Evolutionary conservation across 768 basidiomycete species (phyloP).

Genomic region (Auricularia sp.): DNA sequence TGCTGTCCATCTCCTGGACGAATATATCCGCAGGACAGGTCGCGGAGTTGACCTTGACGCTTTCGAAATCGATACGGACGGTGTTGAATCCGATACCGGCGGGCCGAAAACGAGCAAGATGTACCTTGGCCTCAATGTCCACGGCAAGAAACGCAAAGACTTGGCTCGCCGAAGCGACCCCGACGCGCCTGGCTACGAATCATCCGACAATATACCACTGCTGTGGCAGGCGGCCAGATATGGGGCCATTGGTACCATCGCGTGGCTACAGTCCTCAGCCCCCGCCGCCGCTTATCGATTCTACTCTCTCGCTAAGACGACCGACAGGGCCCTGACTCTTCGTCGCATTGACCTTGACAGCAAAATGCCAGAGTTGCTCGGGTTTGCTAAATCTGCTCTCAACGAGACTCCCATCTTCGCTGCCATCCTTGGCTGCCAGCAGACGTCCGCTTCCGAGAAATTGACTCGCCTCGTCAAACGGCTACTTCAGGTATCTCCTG

Average conservation of each 20-base stretch:
- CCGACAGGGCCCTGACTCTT: slow-evolving; percentile 33
- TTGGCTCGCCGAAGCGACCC: slow-evolving; percentile 42
- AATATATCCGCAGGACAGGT: slow-evolving; percentile 45
- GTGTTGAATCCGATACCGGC: slow-evolving; percentile 27
- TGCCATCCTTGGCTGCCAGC: slow-evolving; percentile 27
- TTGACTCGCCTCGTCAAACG: slow-evolving; percentile 18
- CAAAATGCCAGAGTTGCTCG: slow-evolving; percentile 38
- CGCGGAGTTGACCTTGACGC: slow-evolving; percentile 12
- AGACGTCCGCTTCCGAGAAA: neutral
- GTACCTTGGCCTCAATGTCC: slow-evolving; percentile 52
- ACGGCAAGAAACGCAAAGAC: slow-evolving; percentile 53
- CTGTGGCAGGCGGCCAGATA: slow-evolving; percentile 35
- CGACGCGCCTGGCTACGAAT: slow-evolving; percentile 19
- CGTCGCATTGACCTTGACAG: slow-evolving; percentile 30
- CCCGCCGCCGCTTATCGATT: slow-evolving; percentile 41
- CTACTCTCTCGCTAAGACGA: slow-evolving; percentile 34
- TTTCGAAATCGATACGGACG: slow-evolving; percentile 10
- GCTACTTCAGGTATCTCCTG: slow-evolving; percentile 33
- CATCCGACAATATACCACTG: slow-evolving; percentile 12
- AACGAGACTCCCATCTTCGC: slow-evolving; percentile 45
- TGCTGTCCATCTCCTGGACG: slow-evolving; percentile 41
- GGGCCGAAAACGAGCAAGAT: slow-evolving; percentile 16
- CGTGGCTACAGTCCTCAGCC: slow-evolving; percentile 37
- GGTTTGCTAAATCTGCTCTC: slow-evolving; percentile 35
- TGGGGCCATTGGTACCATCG: slow-evolving; percentile 23